Evolutionary conservation across 306 rosid genomes (phyloP).

Genomic region (Begonia peltatifolia): DNA sequence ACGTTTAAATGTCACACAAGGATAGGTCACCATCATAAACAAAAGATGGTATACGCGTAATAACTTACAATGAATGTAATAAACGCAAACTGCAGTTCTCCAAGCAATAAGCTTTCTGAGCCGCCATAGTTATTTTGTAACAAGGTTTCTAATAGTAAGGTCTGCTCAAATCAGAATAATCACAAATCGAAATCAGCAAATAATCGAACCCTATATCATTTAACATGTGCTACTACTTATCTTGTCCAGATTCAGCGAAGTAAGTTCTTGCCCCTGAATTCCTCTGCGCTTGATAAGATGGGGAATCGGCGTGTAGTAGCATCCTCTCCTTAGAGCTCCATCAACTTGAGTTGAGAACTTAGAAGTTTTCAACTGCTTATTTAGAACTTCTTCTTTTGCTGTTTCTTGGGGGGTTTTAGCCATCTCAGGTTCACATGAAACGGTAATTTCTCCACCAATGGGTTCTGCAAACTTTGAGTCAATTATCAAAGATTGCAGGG

Average conservation of each 20-base stretch:
- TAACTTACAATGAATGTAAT: slow-evolving; percentile 57
- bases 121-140: slow-evolving; percentile 61
- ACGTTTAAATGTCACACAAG: slow-evolving; percentile 12
- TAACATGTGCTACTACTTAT: slow-evolving; percentile 15
- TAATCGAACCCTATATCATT: not conserved
- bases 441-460: slow-evolving; percentile 76
- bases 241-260: slow-evolving; percentile 86
- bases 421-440: slow-evolving; percentile 42
- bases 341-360: slow-evolving; percentile 36
- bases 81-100: slow-evolving; percentile 84
- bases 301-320: slow-evolving; percentile 79
- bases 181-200: slow-evolving; percentile 10
- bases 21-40: slow-evolving; percentile 8
- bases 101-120: slow-evolving; percentile 73
- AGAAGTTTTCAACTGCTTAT: slow-evolving; percentile 42
- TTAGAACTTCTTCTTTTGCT: slow-evolving; percentile 46
- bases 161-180: slow-evolving; percentile 29
- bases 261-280: slow-evolving; percentile 60
- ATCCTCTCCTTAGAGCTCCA: slow-evolving; percentile 39
- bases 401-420: slow-evolving; percentile 29
- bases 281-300: slow-evolving; percentile 60
- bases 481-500: slow-evolving; percentile 12
- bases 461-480: slow-evolving; percentile 43
- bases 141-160: slow-evolving; percentile 58
- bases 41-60: slow-evolving; percentile 1